These are phyloP conservation scores for Colletotrichum graminicola DNA, from an alignment of 2,329 filamentous ascomycete species.

Conservation along the genomic window DNA sequence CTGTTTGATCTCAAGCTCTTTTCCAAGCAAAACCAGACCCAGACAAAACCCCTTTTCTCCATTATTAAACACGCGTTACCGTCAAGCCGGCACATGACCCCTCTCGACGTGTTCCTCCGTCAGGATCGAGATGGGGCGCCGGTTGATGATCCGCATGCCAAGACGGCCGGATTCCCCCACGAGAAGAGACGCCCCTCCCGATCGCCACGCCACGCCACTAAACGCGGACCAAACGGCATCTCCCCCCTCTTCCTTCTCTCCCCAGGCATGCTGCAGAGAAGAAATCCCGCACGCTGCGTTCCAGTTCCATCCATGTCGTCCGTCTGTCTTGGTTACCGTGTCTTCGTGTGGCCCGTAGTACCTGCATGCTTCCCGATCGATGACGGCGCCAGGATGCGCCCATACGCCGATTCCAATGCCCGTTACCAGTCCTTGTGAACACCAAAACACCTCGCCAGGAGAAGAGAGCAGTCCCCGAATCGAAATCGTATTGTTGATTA, in stretches of 20 bases:
- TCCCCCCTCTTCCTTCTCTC: too few relatives aligned
- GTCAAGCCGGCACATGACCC: background rate
- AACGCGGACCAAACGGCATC: constrained; percentile 17
- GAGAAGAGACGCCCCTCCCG: constrained; percentile 27
- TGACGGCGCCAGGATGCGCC: constrained; percentile 16
- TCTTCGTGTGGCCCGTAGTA: constrained; percentile 5
- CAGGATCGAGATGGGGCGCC: background rate
- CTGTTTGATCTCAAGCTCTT: background rate
- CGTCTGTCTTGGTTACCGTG: constrained; percentile 2
- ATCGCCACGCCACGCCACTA: constrained; percentile 39
- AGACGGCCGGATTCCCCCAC: constrained; percentile 13
- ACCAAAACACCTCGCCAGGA: constrained; percentile 32
- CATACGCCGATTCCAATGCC: background rate
- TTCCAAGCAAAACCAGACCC: background rate
- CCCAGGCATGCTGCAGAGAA: constrained; percentile 1
- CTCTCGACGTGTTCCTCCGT: background rate
- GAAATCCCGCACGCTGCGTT: background rate
- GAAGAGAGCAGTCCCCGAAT: background rate
- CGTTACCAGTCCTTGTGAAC: background rate
- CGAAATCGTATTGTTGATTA: background rate
- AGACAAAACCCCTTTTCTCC: too few relatives aligned
- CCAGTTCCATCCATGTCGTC: background rate
- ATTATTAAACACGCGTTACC: background rate
- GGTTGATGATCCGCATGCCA: constrained; percentile 15
- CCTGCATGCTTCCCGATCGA: background rate